A percentile compares a stretch with the other conserved stretches of the same genome.
These are phyloP conservation scores for Alternaria metachromatica DNA, from an alignment of 2,329 filamentous ascomycete species.

Conservation along the genomic window DNA sequence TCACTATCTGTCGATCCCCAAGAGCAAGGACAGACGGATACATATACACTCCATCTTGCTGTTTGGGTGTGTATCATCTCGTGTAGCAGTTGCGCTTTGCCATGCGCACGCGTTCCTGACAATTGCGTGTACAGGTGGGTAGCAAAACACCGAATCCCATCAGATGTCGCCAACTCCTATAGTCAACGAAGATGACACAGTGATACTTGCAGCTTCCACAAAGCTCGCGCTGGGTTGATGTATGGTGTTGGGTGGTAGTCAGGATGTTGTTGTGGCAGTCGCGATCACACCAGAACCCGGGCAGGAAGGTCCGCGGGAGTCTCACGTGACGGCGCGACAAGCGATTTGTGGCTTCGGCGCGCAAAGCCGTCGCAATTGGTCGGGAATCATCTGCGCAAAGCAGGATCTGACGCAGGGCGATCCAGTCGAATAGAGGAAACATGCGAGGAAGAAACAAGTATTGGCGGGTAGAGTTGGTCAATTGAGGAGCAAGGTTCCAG, in stretches of 20 bases:
- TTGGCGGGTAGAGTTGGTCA: background rate
- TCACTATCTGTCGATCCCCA: background rate
- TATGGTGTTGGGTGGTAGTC: background rate
- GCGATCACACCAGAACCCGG: background rate
- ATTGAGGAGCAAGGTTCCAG: background rate
- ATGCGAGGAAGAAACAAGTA: background rate
- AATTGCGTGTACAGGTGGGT: background rate
- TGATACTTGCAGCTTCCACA: background rate
- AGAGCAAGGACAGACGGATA: background rate
- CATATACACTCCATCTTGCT: background rate
- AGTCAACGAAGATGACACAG: background rate
- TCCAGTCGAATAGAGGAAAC: background rate
- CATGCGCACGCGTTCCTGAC: background rate
- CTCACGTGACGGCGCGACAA: constrained; percentile 16
- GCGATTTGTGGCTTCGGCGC: constrained; percentile 6
- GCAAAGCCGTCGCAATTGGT: constrained; percentile 1
- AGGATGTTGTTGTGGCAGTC: background rate
- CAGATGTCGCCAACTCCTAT: background rate
- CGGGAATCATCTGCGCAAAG: background rate
- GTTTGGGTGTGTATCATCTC: background rate
- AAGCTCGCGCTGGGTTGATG: background rate
- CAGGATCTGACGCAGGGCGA: background rate
- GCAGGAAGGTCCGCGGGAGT: background rate
- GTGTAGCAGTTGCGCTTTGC: background rate
- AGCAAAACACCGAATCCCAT: background rate